A percentile compares a stretch with the other conserved stretches of the same genome.
Conservation (phyloP, 2,329 filamentous ascomycete genomes). For the Ascochyta viciae-villosae region DNA sequence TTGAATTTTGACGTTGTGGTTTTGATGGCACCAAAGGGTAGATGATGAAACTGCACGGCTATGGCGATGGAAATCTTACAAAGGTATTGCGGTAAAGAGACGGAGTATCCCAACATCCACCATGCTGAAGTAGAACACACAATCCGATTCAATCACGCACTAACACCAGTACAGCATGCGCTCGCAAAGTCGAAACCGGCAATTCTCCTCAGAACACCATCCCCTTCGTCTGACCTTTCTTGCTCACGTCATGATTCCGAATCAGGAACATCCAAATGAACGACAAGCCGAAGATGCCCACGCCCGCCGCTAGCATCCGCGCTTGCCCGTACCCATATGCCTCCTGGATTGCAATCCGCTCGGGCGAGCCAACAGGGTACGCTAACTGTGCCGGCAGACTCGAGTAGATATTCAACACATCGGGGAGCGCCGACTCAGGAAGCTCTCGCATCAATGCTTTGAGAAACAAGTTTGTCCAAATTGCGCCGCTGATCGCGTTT, state of each 20-base stretch:
- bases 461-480: conserved; percentile 64
- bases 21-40: too few species aligned
- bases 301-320: conserved; percentile 24
- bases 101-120: too few species aligned
- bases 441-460: conserved; percentile 48
- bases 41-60: too few species aligned
- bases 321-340: conserved; percentile 33
- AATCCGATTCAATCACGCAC: too few species aligned
- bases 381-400: conserved; percentile 61
- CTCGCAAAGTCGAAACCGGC: too few species aligned
- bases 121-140: too few species aligned
- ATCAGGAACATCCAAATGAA: conserved; percentile 31
- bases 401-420: conserved; percentile 54
- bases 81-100: too few species aligned
- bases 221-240: conserved; percentile 12
- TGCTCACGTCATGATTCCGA: conserved; percentile 26
- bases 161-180: too few species aligned
- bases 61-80: too few species aligned
- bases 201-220: background rate
- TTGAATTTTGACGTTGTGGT: too few species aligned
- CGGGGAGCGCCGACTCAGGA: conserved; percentile 51
- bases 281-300: conserved; percentile 32
- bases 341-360: conserved; percentile 49
- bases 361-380: conserved; percentile 58
- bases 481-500: conserved; percentile 64